Percentiles rank a stretch among this genome's conserved stretches.
Evolutionary conservation across 2,329 filamentous ascomycete genomes (phyloP).

Genomic region (Elsinoe australis): DNA sequence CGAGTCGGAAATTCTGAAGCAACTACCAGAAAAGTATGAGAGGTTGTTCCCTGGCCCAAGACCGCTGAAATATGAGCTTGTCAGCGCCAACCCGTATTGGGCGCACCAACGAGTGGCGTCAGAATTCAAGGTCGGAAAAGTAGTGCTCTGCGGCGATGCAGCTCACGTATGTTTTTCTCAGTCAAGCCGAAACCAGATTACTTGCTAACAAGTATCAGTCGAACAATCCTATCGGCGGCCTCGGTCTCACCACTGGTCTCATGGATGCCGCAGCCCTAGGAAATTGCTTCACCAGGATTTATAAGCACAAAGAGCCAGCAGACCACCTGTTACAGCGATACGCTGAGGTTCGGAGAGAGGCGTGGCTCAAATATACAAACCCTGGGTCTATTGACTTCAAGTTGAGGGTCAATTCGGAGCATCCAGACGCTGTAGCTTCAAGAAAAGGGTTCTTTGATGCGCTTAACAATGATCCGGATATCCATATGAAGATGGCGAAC

Average conservation of each 20-base stretch:
- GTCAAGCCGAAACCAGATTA: not conserved
- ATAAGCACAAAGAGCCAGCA: slow-evolving; percentile 13
- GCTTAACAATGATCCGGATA: slow-evolving; percentile 1
- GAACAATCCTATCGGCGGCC: slow-evolving; percentile 19
- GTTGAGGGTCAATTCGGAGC: not conserved
- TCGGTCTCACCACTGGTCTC: slow-evolving; percentile 19
- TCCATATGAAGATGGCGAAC: slow-evolving; percentile 6
- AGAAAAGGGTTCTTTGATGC: slow-evolving; percentile 7
- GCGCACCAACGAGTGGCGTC: slow-evolving; percentile 33
- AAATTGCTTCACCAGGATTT: slow-evolving; percentile 18
- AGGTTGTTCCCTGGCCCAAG: slow-evolving; percentile 21
- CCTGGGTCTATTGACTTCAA: slow-evolving; percentile 16
- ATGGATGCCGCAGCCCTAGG: slow-evolving; percentile 18
- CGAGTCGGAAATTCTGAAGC: not conserved
- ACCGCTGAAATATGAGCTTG: slow-evolving; percentile 28
- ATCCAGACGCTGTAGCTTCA: slow-evolving; percentile 2
- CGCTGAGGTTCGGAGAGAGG: slow-evolving; percentile 6
- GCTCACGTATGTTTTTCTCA: not conserved
- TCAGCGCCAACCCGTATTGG: slow-evolving; percentile 34
- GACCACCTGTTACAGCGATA: slow-evolving; percentile 7
- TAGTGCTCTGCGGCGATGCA: slow-evolving; percentile 25
- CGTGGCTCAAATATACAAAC: slow-evolving; percentile 7
- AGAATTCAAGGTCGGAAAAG: slow-evolving; percentile 27
- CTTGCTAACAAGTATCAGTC: slow-evolving; percentile 9
- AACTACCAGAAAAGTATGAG: not conserved